Evolutionary conservation across 73 alveolate species (phyloP).

Genomic region (Tetrahymena elliotti): DNA sequence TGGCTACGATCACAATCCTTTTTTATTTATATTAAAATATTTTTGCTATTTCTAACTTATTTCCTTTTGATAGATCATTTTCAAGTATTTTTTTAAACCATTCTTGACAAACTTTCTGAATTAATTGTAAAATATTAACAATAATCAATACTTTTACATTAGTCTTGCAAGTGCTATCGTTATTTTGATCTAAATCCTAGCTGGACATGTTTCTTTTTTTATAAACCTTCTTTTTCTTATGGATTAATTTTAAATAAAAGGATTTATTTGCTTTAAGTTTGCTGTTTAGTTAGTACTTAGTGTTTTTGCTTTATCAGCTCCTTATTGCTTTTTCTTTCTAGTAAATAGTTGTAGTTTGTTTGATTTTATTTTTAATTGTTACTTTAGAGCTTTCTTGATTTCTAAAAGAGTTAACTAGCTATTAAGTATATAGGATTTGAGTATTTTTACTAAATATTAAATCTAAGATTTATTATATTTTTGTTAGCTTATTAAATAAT

Average conservation of each 20-base stretch:
- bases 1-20: not conserved
- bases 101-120: not conserved
- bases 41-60: not conserved
- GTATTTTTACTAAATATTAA: not conserved
- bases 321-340: not conserved
- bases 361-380: not conserved
- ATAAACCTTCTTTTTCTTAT: not conserved
- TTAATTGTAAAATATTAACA: not conserved
- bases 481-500: not conserved
- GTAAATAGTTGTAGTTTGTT: not conserved
- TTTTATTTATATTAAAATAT: not conserved
- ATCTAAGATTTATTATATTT: not conserved
- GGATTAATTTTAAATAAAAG: not conserved
- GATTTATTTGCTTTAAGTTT: not conserved
- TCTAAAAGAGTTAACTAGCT: not conserved
- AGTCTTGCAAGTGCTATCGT: conserved; percentile 2
- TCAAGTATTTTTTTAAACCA: not conserved
- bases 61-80: not conserved
- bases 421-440: not conserved
- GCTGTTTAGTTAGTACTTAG: not conserved
- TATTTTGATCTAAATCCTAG: not conserved
- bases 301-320: not conserved
- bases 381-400: not conserved
- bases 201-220: not conserved
- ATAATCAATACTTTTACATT: not conserved